Evolutionary conservation across 1,284 basidiomycete species (phyloP).

Genomic region (Trichosporon sp.): DNA sequence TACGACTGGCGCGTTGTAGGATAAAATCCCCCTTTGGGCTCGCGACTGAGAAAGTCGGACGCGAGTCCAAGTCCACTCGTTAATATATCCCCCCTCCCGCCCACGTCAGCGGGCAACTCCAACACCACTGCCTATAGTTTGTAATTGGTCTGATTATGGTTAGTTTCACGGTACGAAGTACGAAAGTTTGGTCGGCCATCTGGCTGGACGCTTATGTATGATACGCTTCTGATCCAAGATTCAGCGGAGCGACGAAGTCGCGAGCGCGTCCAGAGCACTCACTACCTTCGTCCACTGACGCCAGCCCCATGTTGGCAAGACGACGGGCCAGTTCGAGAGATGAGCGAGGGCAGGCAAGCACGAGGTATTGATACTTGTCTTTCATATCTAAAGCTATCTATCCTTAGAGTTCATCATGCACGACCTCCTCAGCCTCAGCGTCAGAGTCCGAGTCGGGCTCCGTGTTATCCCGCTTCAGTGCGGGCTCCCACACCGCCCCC

Average conservation of each 20-base stretch:
- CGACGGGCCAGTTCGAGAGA: too few species aligned
- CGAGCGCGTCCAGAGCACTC: too few species aligned
- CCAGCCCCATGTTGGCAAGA: too few species aligned
- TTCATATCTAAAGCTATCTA: background rate
- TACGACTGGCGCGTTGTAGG: background rate
- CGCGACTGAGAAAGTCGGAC: too few species aligned
- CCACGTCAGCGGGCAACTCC: background rate
- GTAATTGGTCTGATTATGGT: background rate
- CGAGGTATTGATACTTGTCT: too few species aligned
- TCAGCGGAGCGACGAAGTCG: too few species aligned
- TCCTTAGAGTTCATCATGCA: background rate
- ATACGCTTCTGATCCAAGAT: background rate
- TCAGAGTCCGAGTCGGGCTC: background rate
- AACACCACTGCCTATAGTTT: background rate
- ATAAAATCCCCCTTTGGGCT: too few species aligned
- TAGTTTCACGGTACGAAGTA: background rate
- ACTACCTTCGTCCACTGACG: too few species aligned
- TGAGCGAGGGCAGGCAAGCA: too few species aligned
- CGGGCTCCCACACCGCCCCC: background rate
- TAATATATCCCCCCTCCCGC: background rate
- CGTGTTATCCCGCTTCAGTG: background rate
- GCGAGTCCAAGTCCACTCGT: background rate
- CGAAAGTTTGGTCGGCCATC: too few species aligned
- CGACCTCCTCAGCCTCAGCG: background rate
- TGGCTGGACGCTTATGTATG: background rate